Percentiles rank a stretch among this genome's conserved stretches.
Evolutionary conservation across 192 early-diverging fungal genomes (phyloP).

Genomic region (Chytriomyces confervae): DNA sequence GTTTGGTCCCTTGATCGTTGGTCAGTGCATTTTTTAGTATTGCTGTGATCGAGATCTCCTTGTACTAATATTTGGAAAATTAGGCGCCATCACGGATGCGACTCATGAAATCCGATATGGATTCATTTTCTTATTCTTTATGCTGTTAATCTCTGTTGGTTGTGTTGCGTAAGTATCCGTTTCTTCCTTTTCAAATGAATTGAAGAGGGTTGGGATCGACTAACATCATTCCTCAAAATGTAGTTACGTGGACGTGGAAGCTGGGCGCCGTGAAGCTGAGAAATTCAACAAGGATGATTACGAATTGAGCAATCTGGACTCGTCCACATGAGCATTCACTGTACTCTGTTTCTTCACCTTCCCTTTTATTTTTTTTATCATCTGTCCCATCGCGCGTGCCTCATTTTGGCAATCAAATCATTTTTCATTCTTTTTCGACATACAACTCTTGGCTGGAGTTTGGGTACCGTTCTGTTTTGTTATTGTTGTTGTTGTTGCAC

Average conservation of each 20-base stretch:
- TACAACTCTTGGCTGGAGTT: no score
- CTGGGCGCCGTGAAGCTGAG: neutral
- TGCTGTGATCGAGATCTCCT: neutral
- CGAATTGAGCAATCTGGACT: neutral
- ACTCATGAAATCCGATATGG: constrained; percentile 43
- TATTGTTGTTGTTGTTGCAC: no score
- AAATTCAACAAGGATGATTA: neutral
- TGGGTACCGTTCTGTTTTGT: no score
- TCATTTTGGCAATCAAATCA: no score
- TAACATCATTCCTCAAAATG: neutral
- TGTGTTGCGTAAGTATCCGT: neutral
- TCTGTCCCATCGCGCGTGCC: no score
- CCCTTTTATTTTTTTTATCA: no score
- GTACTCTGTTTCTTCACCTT: no score
- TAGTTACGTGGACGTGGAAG: neutral
- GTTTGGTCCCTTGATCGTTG: constrained; percentile 46
- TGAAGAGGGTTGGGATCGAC: neutral
- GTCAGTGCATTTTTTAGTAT: neutral
- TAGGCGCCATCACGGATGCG: constrained; percentile 56
- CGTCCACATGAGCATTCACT: no score
- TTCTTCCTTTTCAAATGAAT: neutral
- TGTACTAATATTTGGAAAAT: neutral
- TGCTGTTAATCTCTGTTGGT: constrained; percentile 19
- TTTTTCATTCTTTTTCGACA: no score
- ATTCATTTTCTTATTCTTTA: constrained; percentile 22